Evolutionary conservation across 2,329 filamentous ascomycete species (phyloP).

Genomic region (Aspergillaceae sp.): DNA sequence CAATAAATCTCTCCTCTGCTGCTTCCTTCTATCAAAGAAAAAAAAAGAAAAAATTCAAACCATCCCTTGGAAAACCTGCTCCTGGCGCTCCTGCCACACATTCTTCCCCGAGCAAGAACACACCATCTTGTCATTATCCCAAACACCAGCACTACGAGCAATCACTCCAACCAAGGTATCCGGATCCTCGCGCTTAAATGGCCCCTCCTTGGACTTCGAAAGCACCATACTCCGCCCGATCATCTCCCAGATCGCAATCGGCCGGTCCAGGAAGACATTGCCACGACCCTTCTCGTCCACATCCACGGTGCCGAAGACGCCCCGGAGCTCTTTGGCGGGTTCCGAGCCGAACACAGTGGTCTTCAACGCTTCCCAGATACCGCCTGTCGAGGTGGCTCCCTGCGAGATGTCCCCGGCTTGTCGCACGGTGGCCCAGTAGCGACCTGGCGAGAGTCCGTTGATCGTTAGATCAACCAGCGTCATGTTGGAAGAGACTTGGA

Average conservation of each 20-base stretch:
- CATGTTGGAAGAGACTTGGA: constrained; percentile 69
- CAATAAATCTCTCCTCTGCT: no score
- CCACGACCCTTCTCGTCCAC: constrained; percentile 70
- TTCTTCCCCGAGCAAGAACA: constrained; percentile 98
- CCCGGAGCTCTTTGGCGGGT: constrained; percentile 40
- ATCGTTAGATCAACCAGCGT: constrained; percentile 85
- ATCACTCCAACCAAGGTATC: constrained; percentile 89
- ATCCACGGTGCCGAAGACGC: constrained; percentile 64
- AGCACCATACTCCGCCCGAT: constrained; percentile 90
- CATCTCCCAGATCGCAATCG: constrained; percentile 88
- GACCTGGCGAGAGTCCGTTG: constrained; percentile 69
- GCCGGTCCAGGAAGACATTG: constrained; percentile 68
- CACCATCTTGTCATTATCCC: constrained; percentile 98
- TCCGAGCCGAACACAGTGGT: constrained; percentile 31
- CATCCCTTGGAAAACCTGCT: constrained; percentile 86
- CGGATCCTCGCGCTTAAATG: constrained; percentile 62
- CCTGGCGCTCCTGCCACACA: constrained; percentile 90
- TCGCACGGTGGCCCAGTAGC: constrained; percentile 74
- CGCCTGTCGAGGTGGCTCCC: constrained; percentile 73
- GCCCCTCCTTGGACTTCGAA: constrained; percentile 55
- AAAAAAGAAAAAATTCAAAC: not conserved
- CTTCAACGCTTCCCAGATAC: constrained; percentile 61
- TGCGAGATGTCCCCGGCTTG: constrained; percentile 78
- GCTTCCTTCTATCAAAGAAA: no score
- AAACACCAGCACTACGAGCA: constrained; percentile 90